Percentiles rank a stretch among this genome's conserved stretches.
Conservation (phyloP, 139 green algal species). For the Limnomonas spitsbergensis region DNA sequence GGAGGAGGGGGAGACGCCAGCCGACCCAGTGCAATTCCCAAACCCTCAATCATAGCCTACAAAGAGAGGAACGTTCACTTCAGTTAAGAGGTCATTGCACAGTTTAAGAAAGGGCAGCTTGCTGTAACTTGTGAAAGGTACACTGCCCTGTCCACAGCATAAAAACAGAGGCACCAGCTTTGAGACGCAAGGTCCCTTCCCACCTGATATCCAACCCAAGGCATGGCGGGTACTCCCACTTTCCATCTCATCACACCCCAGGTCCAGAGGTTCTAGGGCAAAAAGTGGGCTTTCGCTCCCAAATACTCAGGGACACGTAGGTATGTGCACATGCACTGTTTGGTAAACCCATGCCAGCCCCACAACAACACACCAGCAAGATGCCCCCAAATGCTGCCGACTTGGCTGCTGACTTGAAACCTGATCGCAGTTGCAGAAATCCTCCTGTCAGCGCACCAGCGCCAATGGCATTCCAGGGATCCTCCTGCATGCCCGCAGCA, state of each 20-base stretch:
- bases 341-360: no score
- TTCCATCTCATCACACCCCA: no score
- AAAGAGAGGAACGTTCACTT: neutral
- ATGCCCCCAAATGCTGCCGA: conserved; percentile 91
- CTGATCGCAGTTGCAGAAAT: conserved; percentile 88
- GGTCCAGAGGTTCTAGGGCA: no score
- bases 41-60: conserved; percentile 93
- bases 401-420: conserved; percentile 65
- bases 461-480: conserved; percentile 97
- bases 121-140: neutral
- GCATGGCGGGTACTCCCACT: neutral
- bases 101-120: neutral
- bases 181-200: neutral
- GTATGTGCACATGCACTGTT: no score
- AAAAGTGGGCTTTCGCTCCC: no score
- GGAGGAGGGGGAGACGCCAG: conserved; percentile 78
- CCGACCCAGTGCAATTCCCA: conserved; percentile 90
- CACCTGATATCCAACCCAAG: neutral
- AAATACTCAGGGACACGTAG: no score
- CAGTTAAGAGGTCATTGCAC: neutral
- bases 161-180: neutral
- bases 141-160: no score
- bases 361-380: conserved; percentile 61
- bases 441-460: conserved; percentile 88
- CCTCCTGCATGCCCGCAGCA: no score